These are phyloP conservation scores for Vicia sativa DNA, from an alignment of 306 rosid species.

Conservation along the genomic window DNA sequence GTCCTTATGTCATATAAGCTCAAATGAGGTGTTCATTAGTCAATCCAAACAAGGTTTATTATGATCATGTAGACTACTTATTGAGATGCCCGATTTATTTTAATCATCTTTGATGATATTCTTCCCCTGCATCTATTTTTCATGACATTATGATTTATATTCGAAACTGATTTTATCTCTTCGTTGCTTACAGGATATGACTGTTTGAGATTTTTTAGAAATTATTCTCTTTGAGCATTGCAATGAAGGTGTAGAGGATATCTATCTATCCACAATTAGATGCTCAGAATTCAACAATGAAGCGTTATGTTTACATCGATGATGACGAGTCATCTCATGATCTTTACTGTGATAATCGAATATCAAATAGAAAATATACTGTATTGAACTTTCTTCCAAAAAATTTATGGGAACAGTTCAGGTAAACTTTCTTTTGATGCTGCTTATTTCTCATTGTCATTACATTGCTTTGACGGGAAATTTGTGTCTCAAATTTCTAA, in stretches of 20 bases:
- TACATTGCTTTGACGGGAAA: conserved; percentile 12
- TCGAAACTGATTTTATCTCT: conserved; percentile 8
- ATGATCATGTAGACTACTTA: conserved; percentile 8
- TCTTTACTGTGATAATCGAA: conserved; percentile 76
- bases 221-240: conserved; percentile 37
- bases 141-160: conserved; percentile 18
- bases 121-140: conserved; percentile 30
- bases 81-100: conserved; percentile 15
- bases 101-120: conserved; percentile 19
- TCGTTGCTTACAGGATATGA: conserved; percentile 32
- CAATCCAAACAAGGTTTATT: background rate
- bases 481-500: conserved; percentile 25
- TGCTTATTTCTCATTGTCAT: conserved; percentile 25
- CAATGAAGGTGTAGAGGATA: conserved; percentile 41
- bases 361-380: conserved; percentile 90
- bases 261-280: conserved; percentile 9
- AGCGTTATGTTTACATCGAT: conserved; percentile 82
- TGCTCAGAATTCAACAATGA: conserved; percentile 64
- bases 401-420: conserved; percentile 97
- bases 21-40: background rate
- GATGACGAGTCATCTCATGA: conserved; percentile 71
- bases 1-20: background rate
- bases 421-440: conserved; percentile 54
- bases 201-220: conserved; percentile 20
- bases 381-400: conserved; percentile 87